Base-by-base conservation (phyloP, 768 basidiomycete genomes). In the Hypholoma sublateritium region DNA sequence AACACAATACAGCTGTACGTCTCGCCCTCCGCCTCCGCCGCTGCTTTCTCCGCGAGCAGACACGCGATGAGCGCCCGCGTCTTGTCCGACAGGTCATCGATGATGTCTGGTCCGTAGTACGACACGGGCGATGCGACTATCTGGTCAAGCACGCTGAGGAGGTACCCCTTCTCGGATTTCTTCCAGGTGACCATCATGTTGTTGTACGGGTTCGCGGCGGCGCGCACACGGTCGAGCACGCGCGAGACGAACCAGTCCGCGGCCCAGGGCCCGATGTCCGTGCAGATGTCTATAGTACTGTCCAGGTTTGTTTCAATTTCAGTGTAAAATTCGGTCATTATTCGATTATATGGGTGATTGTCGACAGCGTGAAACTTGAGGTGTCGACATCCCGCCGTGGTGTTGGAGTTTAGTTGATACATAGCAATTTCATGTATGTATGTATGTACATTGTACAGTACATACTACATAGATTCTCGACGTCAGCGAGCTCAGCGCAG, bases 281-380 rank as follows among this genome's bases (percentile, higher is more conserved):
- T 59, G 56, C 81, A 82, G 32, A 91, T 85, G 46, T 80, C 86
- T 53, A 91, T 87, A 32, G 74, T 78, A 57, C 84, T 75, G 56
- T 91, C 86, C 4, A 93, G 74, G 66, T 92, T 93, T 19, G 60
- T 66, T 67, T 92, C 89, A 22, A 91, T 77, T 12, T 19, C 50
- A 62, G 82, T 81, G 65, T 93, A 93, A 61, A 91, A 91, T 57
- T 87, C 80, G 41, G 73, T 70, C 89, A 93, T 91, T 55, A 93
- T 86, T 59, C 76, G 72, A 60, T 89, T 91, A 71, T 90, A 91
- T 0, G 91, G 84, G 62, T 93, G 84, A 17, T 86, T 83, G 43
- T 84, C 83, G 1, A 79, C 78, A 0, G 87, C 85, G 61, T 95
- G 91, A 80, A 8, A 91, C 86, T 56, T 91, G 88, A 0, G 87